Evolutionary conservation across 108 stramenopile species (phyloP), one percentile per base, ranked within the genome.

Genomic region (Discostella stelligeroides): DNA sequence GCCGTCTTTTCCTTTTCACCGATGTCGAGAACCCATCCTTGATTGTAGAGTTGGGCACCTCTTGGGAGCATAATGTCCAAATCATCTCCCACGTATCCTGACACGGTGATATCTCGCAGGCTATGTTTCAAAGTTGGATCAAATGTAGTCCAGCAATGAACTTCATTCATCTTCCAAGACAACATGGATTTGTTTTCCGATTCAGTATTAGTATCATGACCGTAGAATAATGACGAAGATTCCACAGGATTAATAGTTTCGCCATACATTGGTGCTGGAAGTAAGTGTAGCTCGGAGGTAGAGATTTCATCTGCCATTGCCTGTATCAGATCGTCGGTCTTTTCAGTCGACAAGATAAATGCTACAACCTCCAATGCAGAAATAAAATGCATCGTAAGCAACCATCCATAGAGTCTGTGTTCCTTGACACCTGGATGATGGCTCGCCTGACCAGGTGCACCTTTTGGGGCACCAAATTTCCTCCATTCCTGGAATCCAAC

Each of bases 381-480:
- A 38, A 91, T 41, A 69, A 88, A 86, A 56, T 91, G 87, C 85
- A 91, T 86, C 13, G 85, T 69, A 21, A 91, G 50, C 41, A 88
- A 68, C 84, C 84, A 88, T 30, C 79, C 90, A 28, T 83, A 55
- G 7, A 91, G 43, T 72, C 83, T 84, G 75, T 91, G 90, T 65
- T 91, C 90, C 56, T 84, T 75, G 13, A 78, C 60, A 11, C 79
- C 84, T 29, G 90, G 90, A 79, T 91, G 90, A 63, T 86, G 84
- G 28, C 63, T 15, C 0, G 82, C 68, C 73, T 85, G 85, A 13
- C 87, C 90, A 42, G 90, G 90, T 21, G 79, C 81, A 38, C 82
- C 82, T 47, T 43, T 75, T 4, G 87, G 87, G 0, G 87, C 81
- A 12, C 90, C 90, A 76, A 85, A 91, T 60, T 85, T 62, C 41